Evolutionary conservation across 805 yeast genomes (phyloP), one percentile per base, ranked within the genome.

Genomic region (Candida pseudofarinosa): DNA sequence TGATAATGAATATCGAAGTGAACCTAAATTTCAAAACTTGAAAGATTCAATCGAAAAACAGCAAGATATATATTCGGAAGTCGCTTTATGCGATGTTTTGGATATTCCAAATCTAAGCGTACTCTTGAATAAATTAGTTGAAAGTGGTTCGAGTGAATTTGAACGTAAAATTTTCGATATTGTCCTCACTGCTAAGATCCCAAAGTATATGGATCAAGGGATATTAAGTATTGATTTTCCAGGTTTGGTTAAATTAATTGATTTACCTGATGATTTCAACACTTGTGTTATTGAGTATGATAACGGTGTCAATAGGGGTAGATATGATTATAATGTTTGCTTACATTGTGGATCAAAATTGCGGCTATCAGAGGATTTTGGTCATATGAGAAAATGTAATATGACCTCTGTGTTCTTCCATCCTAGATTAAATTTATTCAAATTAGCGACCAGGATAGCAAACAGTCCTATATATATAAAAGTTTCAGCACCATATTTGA

Each of bases 401-500:
- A 40, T 43, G 28, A 55, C 53, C 31, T 49, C 60, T 40, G 59
- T 60, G n/a, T 59, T 58, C 43, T 63, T 53, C 45, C 43, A 48
- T 44, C 62, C 58, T 19, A 42, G 60, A 46, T 49, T 51, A 56
- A 59, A 64, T 55, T 32, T 44, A 38, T 45, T 60, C 43, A 42
- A 61, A 35, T 46, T 62, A 2, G 48, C 56, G 19, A 55, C 60
- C 4, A 54, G 53, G 32, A 51, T 61, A 19, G 63, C 60, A 2
- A 48, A 44, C 10, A 51, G 56, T 31, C 60, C 59, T 5, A 47
- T 61, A 6, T 60, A 55, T 28, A 44, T 63, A 2, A 56, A 67
- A 6, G 69, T 77, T 48, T 76, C 76, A 42, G 85, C 87, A 0
- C 93, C 91, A 12, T 86, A 84, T 55, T 63, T 86, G 55, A 84